Conservation (phyloP, 2,329 filamentous ascomycete genomes). For the Aspergillus bombycis region DNA sequence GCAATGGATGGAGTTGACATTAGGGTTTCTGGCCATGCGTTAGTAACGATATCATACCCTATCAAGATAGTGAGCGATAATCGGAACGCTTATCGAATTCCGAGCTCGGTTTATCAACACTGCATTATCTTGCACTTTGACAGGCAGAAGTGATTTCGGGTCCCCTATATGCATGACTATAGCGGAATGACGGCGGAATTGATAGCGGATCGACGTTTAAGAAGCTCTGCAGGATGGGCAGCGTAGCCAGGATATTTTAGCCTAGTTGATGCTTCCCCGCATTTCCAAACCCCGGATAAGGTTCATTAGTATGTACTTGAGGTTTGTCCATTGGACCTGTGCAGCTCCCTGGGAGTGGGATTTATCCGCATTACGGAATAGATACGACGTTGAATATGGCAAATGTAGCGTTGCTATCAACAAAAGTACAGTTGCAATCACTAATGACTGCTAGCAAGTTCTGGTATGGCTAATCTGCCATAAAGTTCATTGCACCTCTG, state of each 20-base stretch:
- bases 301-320: background rate
- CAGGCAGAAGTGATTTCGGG: background rate
- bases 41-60: background rate
- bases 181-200: conserved; percentile 1
- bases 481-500: background rate
- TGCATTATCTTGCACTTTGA: background rate
- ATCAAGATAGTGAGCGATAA: conserved; percentile 4
- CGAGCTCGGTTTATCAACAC: conserved; percentile 12
- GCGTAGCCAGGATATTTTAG: background rate
- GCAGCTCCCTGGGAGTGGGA: conserved; percentile 1
- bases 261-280: background rate
- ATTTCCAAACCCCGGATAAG: background rate
- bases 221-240: background rate
- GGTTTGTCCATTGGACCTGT: background rate
- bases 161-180: background rate
- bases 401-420: background rate
- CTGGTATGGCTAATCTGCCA: background rate
- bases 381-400: background rate
- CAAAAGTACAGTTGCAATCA: background rate
- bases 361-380: conserved; percentile 12
- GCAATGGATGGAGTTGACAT: background rate
- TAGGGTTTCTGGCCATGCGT: background rate
- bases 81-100: conserved; percentile 23
- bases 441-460: background rate
- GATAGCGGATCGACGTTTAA: background rate